Percentiles rank a stretch among this genome's conserved stretches.
Conservation (phyloP, 2,329 filamentous ascomycete species). For the Beauveria brongniartii region DNA sequence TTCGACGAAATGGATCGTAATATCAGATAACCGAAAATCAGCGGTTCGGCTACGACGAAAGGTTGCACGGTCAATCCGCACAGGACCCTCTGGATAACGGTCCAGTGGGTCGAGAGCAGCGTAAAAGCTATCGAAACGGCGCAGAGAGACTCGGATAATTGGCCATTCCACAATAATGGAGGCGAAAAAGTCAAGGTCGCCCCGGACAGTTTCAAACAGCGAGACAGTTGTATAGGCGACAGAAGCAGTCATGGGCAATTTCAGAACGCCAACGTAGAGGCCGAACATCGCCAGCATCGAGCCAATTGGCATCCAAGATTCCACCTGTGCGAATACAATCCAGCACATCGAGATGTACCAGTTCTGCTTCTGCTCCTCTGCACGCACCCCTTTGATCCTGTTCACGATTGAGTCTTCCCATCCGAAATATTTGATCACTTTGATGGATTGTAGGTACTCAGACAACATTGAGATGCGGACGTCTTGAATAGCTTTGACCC, state of each 20-base stretch:
- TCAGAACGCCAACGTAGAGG: slow-evolving; percentile 39
- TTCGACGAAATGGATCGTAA: slow-evolving; percentile 44
- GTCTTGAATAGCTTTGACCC: slow-evolving; percentile 47
- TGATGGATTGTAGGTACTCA: slow-evolving; percentile 49
- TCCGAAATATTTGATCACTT: slow-evolving; percentile 52
- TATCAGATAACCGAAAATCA: slow-evolving; percentile 38
- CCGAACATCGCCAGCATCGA: slow-evolving; percentile 48
- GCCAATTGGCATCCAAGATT: slow-evolving; percentile 43
- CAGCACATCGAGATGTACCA: slow-evolving; percentile 45
- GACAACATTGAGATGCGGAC: slow-evolving; percentile 49
- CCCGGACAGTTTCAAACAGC: slow-evolving; percentile 43
- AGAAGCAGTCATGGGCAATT: slow-evolving; percentile 42
- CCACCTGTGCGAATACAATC: slow-evolving; percentile 37
- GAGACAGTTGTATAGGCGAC: slow-evolving; percentile 49
- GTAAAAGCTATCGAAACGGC: slow-evolving; percentile 47
- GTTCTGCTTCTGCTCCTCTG: slow-evolving; percentile 43
- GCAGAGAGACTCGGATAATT: slow-evolving; percentile 33
- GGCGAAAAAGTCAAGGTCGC: slow-evolving; percentile 42
- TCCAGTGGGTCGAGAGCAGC: slow-evolving; percentile 40
- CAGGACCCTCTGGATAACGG: slow-evolving; percentile 39
- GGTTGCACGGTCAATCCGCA: slow-evolving; percentile 35
- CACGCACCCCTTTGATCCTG: slow-evolving; percentile 39
- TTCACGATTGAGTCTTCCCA: slow-evolving; percentile 47
- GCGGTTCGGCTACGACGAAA: slow-evolving; percentile 43
- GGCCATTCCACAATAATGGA: slow-evolving; percentile 29